These are phyloP conservation scores for Aaosphaeria arxii DNA, from an alignment of 2,329 filamentous ascomycete genomes.

Conservation along the genomic window DNA sequence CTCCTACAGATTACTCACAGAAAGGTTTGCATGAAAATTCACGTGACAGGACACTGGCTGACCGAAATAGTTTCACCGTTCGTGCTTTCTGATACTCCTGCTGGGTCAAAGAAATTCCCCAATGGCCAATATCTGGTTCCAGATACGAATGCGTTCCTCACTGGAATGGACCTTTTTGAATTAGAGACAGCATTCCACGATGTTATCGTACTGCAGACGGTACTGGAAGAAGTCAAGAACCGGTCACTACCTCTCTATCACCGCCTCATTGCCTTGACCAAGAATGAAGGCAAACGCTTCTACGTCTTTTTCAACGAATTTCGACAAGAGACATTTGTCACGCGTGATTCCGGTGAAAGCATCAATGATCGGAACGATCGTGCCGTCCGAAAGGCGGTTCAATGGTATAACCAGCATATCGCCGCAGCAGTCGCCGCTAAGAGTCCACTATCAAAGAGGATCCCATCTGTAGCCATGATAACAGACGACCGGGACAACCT, in stretches of 20 bases:
- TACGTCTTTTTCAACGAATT: constrained; percentile 99
- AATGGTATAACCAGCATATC: constrained; percentile 88
- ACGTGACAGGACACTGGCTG: constrained; percentile 13
- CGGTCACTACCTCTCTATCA: constrained; percentile 93
- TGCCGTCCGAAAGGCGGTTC: constrained; percentile 78
- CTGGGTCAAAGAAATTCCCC: constrained; percentile 76
- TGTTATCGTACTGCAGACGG: constrained; percentile 93
- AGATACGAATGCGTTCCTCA: constrained; percentile 93
- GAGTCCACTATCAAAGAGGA: constrained; percentile 48
- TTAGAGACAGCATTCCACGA: constrained; percentile 89
- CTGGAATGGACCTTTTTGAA: constrained; percentile 96
- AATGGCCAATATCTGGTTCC: constrained; percentile 92
- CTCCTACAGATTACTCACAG: constrained; percentile 76
- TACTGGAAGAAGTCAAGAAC: constrained; percentile 93
- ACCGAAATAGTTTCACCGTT: constrained; percentile 66
- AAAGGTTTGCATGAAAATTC: constrained; percentile 53
- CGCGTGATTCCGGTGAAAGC: constrained; percentile 70
- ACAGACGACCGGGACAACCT: constrained; percentile 90
- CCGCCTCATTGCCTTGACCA: constrained; percentile 82
- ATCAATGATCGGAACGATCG: constrained; percentile 98
- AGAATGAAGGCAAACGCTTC: constrained; percentile 94
- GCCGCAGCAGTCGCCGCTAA: constrained; percentile 57
- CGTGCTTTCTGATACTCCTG: constrained; percentile 83
- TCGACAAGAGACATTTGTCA: constrained; percentile 82
- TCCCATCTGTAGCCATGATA: constrained; percentile 84